Evolutionary conservation across 768 basidiomycete genomes (phyloP), one percentile per base, ranked within the genome.

Genomic region (Lactarius hatsudake): DNA sequence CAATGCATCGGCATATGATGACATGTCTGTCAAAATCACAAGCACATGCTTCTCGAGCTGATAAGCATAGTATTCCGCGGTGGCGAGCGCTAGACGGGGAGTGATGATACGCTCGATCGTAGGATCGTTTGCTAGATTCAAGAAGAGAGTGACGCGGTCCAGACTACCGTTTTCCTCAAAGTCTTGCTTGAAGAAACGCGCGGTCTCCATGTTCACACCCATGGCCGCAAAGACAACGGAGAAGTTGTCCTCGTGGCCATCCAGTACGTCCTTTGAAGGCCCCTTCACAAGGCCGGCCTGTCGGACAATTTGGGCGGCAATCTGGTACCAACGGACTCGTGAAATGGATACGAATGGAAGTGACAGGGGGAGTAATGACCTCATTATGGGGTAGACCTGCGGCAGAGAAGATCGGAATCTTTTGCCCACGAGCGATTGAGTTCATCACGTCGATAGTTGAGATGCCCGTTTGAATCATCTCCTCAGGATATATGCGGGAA

Each of bases 141-240:
- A 84, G 89, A 99, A 99, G 62, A 99, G 83, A 8, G 97, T 98
- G 63, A 97, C 95, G 72, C 97, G 91, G 80, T 98, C 95, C 69
- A 98, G 84, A 83, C 90, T 92, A 62, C 97, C 97, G 76, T 97
- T 98, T 74, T 97, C 96, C 79, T 98, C 96, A 76, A 98, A 98
- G 81, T 99, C 97, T 76, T 96, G 93, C 79, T 96, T 96, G 91
- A 99, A 99, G 84, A 97, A 99, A 62, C 96, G 88, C 58, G 97
- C 97, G 7, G 97, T 98, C 79, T 99, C 97, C 95, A 97, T 97
- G 82, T 99, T 99, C 67, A 96, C 97, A 85, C 97, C 97, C 97
- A 99, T 98, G 48, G 97, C 97, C 64, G 96, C 97, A 76, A 98
- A 99, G 58, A 98, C 97, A 74, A 99, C 96, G 58, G 94, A 96